Evolutionary conservation across 2,329 filamentous ascomycete species (phyloP).

Genomic region (Pseudogymnoascus sp.): DNA sequence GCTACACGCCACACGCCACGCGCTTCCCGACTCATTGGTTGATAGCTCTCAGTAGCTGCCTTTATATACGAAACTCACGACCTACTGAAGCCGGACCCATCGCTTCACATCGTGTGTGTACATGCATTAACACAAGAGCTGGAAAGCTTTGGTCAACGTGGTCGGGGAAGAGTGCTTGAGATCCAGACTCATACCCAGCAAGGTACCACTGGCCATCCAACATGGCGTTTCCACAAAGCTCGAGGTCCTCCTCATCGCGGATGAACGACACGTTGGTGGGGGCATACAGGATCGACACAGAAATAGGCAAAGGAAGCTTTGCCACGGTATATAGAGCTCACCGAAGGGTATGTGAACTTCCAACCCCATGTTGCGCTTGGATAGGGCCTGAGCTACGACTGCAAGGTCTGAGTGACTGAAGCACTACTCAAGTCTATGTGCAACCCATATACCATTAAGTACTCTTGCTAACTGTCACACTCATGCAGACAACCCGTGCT

Average conservation of each 20-base stretch:
- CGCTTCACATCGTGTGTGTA: slow-evolving; percentile 6
- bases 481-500: slow-evolving; percentile 63
- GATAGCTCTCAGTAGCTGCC: slow-evolving; percentile 6
- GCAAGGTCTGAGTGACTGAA: slow-evolving; percentile 6
- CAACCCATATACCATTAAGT: background rate
- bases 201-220: slow-evolving; percentile 16
- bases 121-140: slow-evolving; percentile 8
- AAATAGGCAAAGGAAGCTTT: slow-evolving; percentile 97
- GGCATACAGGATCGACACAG: slow-evolving; percentile 70
- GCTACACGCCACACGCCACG: slow-evolving; percentile 3
- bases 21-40: slow-evolving; percentile 6
- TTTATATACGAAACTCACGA: slow-evolving; percentile 9
- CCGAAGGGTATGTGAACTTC: slow-evolving; percentile 61
- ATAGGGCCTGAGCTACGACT: background rate
- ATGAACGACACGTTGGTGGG: slow-evolving; percentile 49
- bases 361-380: background rate
- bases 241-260: slow-evolving; percentile 36
- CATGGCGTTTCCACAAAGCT: slow-evolving; percentile 37
- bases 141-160: background rate
- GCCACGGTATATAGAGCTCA: slow-evolving; percentile 87
- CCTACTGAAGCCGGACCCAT: background rate
- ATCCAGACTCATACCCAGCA: background rate
- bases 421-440: background rate
- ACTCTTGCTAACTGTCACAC: background rate
- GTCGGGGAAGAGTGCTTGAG: slow-evolving; percentile 6